Conservation (phyloP, 495 filamentous ascomycete species). For the Tuber borchii region DNA sequence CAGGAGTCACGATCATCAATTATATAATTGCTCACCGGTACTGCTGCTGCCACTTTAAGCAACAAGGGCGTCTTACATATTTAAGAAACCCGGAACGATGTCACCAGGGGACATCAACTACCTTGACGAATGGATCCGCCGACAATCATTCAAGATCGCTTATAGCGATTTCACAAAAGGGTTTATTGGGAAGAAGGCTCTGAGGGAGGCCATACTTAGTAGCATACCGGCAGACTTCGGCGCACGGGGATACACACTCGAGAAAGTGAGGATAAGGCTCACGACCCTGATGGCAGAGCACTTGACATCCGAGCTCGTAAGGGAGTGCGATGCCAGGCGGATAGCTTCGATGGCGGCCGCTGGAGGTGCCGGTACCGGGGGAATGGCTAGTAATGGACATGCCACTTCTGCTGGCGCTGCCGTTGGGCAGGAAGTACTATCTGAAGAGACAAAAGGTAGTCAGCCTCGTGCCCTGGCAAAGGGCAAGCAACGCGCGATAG, state of each 20-base stretch:
- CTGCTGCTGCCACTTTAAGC: neutral
- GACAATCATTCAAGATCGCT: slow-evolving; percentile 23
- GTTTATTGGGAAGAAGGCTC: slow-evolving; percentile 26
- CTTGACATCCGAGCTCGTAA: slow-evolving; percentile 21
- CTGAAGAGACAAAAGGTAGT: neutral
- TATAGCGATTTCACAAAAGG: slow-evolving; percentile 24
- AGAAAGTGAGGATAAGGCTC: slow-evolving; percentile 21
- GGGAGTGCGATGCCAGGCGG: slow-evolving; percentile 28
- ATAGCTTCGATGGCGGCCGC: neutral
- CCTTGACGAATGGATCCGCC: slow-evolving; percentile 28
- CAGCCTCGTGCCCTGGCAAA: neutral
- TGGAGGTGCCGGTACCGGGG: neutral
- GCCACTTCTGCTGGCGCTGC: neutral
- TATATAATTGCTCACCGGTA: neutral
- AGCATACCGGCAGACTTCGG: slow-evolving; percentile 27
- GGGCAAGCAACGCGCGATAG: neutral
- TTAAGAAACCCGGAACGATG: neutral
- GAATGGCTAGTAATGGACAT: neutral
- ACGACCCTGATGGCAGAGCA: slow-evolving; percentile 20
- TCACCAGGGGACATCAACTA: slow-evolving; percentile 6
- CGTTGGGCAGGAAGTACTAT: neutral
- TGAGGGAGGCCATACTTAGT: slow-evolving; percentile 18
- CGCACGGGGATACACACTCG: slow-evolving; percentile 18
- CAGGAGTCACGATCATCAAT: neutral
- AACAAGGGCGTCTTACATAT: neutral